phyloP scores from a whole-genome alignment of 495 filamentous ascomycete species.

The Penicillium goetzii region DNA sequence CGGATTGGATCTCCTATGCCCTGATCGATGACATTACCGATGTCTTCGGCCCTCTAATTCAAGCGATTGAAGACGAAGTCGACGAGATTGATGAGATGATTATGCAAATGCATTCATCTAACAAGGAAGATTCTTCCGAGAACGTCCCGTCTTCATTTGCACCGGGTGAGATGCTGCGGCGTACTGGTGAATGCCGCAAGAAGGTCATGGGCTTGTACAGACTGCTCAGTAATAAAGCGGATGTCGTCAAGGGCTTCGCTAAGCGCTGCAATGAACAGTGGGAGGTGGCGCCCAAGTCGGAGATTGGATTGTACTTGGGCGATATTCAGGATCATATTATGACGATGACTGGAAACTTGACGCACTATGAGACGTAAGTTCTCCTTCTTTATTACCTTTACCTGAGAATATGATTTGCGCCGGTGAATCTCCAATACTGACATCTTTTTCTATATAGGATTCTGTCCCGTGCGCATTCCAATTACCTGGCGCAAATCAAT shows the following conservation, averaged over 20 bases:
- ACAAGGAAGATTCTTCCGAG: slow-evolving; percentile 40
- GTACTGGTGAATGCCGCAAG: slow-evolving; percentile 91
- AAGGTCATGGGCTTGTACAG: slow-evolving; percentile 95
- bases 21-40: slow-evolving; percentile 99
- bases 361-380: slow-evolving; percentile 91
- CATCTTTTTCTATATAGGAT: slow-evolving; percentile 57
- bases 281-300: slow-evolving; percentile 91
- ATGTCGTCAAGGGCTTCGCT: slow-evolving; percentile 99
- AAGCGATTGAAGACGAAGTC: slow-evolving; percentile 85
- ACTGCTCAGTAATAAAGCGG: slow-evolving; percentile 93
- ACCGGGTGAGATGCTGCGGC: slow-evolving; percentile 82
- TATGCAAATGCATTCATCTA: slow-evolving; percentile 69
- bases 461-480: slow-evolving; percentile 87
- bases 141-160: slow-evolving; percentile 50
- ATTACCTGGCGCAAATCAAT: slow-evolving; percentile 94
- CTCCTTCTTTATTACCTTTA: not conserved
- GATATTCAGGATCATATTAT: slow-evolving; percentile 99
- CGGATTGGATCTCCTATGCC: slow-evolving; percentile 98
- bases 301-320: slow-evolving; percentile 93
- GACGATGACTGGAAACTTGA: slow-evolving; percentile 94
- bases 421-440: not conserved
- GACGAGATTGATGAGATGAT: slow-evolving; percentile 87
- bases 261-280: slow-evolving; percentile 98
- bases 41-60: slow-evolving; percentile 87
- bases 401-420: not conserved